Base-by-base conservation (phyloP, 495 filamentous ascomycete species). In the Achaetomiella virescens region DNA sequence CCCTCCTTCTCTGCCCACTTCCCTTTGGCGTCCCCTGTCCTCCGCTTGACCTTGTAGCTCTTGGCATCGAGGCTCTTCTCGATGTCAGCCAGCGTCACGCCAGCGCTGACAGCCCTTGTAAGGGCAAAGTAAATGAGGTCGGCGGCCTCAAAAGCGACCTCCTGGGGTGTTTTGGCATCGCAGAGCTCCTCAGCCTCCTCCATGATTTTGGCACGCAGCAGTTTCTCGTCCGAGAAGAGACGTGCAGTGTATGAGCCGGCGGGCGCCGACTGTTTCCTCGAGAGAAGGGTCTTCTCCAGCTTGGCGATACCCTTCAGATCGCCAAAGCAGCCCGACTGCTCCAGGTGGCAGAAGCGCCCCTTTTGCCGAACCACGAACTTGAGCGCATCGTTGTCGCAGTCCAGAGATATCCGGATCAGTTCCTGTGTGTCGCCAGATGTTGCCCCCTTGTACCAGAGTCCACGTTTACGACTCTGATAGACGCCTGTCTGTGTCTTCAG, bases 151-250 rank as follows among this genome's bases (percentile, higher is more conserved):
- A 93, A 93, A 14, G 93, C 87, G 44, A 97, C 78, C 18, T 97
- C 89, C 50, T 91, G 77, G 50, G 89, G 88, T 11, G 82, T 84
- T 36, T 78, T 80, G 14, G 93, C 93, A 47, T 88, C 80, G 73
- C 93, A 97, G 27, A 98, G 75, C 72, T 98, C 93, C 57, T 90
- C 86, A 2, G 93, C 93, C 68, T 98, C 93, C 71, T 98, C 93
- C 86, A 96, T 93, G 40, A 98, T 96, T 78, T 98, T 98, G 3
- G 93, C 95, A 33, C 87, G 79, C 15, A 95, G 74, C 18, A 97
- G 81, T 71, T 93, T 89, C 53, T 88, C 82, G 54, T 97, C 95
- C 24, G 85, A 88, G 76, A 97, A 98, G 9, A 98, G 74, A 17
- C 93, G 78, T 31, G 89, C 88, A 14, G 93, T 98, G 68, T 98